Evolutionary conservation across 768 basidiomycete genomes (phyloP).

Genomic region (Rossbeevera mucosa): DNA sequence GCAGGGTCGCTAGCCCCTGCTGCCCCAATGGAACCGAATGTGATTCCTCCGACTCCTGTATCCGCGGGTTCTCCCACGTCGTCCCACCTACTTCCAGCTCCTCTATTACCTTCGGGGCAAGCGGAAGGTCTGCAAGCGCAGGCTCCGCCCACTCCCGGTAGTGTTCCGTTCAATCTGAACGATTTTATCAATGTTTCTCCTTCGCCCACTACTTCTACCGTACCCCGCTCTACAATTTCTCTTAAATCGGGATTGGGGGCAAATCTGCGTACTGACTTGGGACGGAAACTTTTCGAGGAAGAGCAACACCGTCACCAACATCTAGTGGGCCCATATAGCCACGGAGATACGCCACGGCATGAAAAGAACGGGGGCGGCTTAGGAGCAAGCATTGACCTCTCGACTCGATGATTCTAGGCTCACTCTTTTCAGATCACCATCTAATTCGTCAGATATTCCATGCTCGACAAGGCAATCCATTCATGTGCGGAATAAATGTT

Average conservation of each 20-base stretch:
- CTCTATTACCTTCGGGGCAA: conserved; percentile 22
- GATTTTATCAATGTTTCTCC: conserved; percentile 75
- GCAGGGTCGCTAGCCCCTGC: conserved; percentile 21
- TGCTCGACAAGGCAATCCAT: conserved; percentile 19
- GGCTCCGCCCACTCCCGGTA: conserved; percentile 34
- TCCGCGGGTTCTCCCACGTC: conserved; percentile 19
- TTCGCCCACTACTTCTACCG: conserved; percentile 43
- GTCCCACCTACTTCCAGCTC: conserved; percentile 24
- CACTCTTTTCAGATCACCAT: conserved; percentile 6
- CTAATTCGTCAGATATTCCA: conserved; percentile 15
- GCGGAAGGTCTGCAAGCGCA: conserved; percentile 27
- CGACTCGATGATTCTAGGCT: conserved; percentile 19
- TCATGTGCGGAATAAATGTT: conserved; percentile 27
- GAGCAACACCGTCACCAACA: conserved; percentile 50
- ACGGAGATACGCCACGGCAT: conserved; percentile 22
- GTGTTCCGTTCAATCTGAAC: conserved; percentile 54
- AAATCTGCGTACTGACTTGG: conserved; percentile 59
- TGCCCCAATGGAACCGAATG: conserved; percentile 28
- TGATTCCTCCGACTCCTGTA: conserved; percentile 34
- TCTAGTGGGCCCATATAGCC: conserved; percentile 9
- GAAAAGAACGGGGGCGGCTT: conserved; percentile 25
- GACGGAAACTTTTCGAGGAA: conserved; percentile 66
- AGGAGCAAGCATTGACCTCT: conserved; percentile 31
- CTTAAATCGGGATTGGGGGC: conserved; percentile 37
- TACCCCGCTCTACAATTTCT: conserved; percentile 30